Percentiles rank a stretch among this genome's conserved stretches.
Evolutionary conservation across 2,329 filamentous ascomycete genomes (phyloP).

Genomic region (Dactylella cylindrospora): DNA sequence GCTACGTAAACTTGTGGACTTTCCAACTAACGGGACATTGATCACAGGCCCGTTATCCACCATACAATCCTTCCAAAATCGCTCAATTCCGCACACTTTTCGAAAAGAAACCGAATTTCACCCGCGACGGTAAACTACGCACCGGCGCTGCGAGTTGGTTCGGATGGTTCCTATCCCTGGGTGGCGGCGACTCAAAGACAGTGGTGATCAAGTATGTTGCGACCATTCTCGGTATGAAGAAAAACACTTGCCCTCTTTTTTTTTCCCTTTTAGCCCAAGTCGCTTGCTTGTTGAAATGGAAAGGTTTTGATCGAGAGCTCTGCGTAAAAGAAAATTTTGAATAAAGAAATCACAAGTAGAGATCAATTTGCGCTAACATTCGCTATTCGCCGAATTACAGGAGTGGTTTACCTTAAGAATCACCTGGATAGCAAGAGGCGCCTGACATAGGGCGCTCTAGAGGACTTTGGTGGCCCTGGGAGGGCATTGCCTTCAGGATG

Average conservation of each 20-base stretch:
- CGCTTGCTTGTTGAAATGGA: not conserved
- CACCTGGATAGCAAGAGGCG: conserved; percentile 35
- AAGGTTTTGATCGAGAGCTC: too few species aligned
- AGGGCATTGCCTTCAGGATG: too few species aligned
- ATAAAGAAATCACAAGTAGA: too few species aligned
- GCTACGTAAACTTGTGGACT: not conserved
- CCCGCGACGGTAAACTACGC: conserved; percentile 60
- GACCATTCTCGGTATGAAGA: conserved; percentile 34
- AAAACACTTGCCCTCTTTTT: not conserved
- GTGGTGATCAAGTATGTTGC: conserved; percentile 44
- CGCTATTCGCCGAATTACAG: conserved; percentile 9
- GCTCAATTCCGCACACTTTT: conserved; percentile 56
- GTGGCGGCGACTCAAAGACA: conserved; percentile 36
- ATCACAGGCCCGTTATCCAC: conserved; percentile 65
- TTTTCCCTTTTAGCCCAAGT: not conserved
- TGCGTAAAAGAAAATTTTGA: too few species aligned
- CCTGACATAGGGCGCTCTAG: too few species aligned
- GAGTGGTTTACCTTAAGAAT: conserved; percentile 37
- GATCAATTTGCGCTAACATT: not conserved
- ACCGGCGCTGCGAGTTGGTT: conserved; percentile 19
- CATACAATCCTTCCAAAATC: conserved; percentile 55
- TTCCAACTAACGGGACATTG: conserved; percentile 1
- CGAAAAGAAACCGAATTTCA: conserved; percentile 61
- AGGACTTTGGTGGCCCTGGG: too few species aligned
- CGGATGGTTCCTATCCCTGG: conserved; percentile 40